Evolutionary conservation across 176 grass and related monocot species (phyloP), one percentile per base, ranked within the genome.

Genomic region (Zizania latifolia): DNA sequence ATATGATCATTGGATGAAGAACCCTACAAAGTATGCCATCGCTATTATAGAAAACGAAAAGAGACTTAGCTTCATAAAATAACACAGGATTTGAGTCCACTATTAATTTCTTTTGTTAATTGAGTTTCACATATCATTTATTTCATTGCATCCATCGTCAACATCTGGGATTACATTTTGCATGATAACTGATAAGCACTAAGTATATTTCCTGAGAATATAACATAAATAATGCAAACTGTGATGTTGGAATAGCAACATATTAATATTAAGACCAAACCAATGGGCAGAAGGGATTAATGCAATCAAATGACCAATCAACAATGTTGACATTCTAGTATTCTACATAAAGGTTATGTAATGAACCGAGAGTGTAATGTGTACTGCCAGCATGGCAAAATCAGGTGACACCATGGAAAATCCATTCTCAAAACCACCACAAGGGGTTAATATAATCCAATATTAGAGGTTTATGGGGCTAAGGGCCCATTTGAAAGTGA

Each of bases 1-100:
- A 82, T 76, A 71, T 79, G 53, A 76, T 79, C 70, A 79, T 59
- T 71, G 60, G 85, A 82, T 74, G 77, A 68, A 15, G 68, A 77
- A 61, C 41, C 78, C 89, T 92, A 56, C 59, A 71, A 70, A 83
- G 70, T 71, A 76, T 58, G 43, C 5, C 48, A 82, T 67, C 22
- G 32, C 71, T 65, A 37, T 32, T 39, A 35, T 80, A 72, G 77
- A 12, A 74, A 23, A 40, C 8, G 19, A 59, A 41, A 60, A 70
- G n/a, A 70, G n/a, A n/a, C n/a, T n/a, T n/a, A 58, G n/a, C 40
- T 45, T 77, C 21, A 23, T 64, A 8, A n/a, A n/a, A n/a, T 64
- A 50, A 63, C 38, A 65, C 1, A 1, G 36, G 53, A 73, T 15
- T 39, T 17, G 0, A 78, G 35, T 57, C 22, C 10, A 57, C 34